Conservation (phyloP, 2,329 filamentous ascomycete genomes). For the Aspergillus pseudotamarii region DNA sequence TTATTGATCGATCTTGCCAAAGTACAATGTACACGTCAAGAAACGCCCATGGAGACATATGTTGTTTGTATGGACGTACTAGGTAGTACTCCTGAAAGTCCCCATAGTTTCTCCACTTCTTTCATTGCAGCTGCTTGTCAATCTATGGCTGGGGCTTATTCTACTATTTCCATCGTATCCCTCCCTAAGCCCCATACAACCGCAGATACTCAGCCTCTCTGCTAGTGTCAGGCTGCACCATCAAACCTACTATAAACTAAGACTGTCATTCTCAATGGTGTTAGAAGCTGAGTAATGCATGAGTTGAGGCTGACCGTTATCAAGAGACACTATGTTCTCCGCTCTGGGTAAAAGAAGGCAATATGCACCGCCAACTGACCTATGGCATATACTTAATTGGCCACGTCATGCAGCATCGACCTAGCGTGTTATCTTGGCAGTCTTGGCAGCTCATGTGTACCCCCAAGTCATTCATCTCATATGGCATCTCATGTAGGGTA, state of each 20-base stretch:
- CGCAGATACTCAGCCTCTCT: not conserved
- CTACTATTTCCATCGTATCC: not conserved
- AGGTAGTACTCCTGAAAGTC: not conserved
- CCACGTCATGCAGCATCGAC: not conserved
- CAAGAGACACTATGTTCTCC: not conserved
- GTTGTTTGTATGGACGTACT: not conserved
- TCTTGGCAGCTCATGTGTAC: not conserved
- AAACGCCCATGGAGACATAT: not conserved
- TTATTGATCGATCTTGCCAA: not conserved
- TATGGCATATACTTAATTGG: not conserved
- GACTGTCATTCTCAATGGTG: no score
- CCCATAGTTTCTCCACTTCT: not conserved
- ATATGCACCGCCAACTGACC: not conserved
- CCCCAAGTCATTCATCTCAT: not conserved
- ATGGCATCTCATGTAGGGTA: not conserved
- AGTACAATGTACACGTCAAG: not conserved
- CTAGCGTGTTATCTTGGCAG: not conserved
- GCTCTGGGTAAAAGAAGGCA: not conserved
- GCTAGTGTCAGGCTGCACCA: not conserved
- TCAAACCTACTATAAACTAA: not conserved
- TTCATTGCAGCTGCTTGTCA: not conserved
- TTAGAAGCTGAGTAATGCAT: not conserved
- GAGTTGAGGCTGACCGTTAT: not conserved
- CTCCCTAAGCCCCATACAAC: not conserved
- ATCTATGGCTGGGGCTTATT: not conserved